Base-by-base conservation (phyloP, 1,139 yeast genomes). In the Suhomyces kunorum region DNA sequence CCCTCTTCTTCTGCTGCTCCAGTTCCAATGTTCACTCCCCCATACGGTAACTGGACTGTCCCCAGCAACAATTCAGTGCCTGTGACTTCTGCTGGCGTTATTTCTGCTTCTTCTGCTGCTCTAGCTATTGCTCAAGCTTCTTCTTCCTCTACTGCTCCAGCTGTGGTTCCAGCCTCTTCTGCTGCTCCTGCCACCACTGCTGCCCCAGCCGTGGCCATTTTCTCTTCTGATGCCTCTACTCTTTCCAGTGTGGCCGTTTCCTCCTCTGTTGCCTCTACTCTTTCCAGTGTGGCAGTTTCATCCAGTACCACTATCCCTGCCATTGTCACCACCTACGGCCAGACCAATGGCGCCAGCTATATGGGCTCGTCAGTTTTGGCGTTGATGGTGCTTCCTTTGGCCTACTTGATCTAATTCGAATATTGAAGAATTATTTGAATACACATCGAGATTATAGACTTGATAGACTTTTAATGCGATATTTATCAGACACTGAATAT, bases 351-450 rank as follows among this genome's bases (percentile, higher is more conserved):
- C 37, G 60, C 54, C 34, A 43, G 35, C 32, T 46, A 43, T 48
- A 33, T 48, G 32, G 54, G 55, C 24, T 45, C 46, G 25, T 53
- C 61, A 9, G 39, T 47, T 42, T 36, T 44, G 25, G 61, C 59
- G 18, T 32, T 52, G 43, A 47, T 49, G 30, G 51, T 56, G 47
- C 40, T 58, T 35, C 60, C 63, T 36, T 52, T 57, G 46, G 61
- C 59, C 33, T 55, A 55, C 56, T 50, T 58, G 53, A 43, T 58
- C 49, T 58, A 53, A 53, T 28, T 28, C 19, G 35, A 32, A 32
- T 32, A 32, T 32, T 32, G 35, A 9, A 32, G 6, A 32, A 32
- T 32, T 32, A 32, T 32, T 32, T 32, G 19, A 32, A 23, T 20
- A 20, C 14, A 20, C 24, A 30, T 12, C 7, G 12, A 13, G 17